phyloP scores from a whole-genome alignment of 1,284 basidiomycete species.

The Ceratobasidium sp. region DNA sequence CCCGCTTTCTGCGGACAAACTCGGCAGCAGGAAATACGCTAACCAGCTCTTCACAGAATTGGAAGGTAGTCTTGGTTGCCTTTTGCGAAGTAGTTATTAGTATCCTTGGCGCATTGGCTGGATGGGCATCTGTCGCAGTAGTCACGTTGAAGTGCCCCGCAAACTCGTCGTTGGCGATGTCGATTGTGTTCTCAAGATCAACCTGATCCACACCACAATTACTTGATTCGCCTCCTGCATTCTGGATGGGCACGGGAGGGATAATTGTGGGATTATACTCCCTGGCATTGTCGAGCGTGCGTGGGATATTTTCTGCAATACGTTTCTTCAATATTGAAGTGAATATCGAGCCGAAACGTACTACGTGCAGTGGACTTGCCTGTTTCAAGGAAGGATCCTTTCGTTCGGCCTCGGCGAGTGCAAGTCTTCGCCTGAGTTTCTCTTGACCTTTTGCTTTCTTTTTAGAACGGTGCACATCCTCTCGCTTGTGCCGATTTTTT shows the following conservation, averaged over 20 bases:
- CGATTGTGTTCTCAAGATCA: constrained; percentile 66
- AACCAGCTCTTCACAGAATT: constrained; percentile 90
- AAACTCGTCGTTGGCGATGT: constrained; percentile 75
- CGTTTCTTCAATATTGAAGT: constrained; percentile 66
- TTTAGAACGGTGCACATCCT: constrained; percentile 73
- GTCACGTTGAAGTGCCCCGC: constrained; percentile 66
- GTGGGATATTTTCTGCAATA: constrained; percentile 81
- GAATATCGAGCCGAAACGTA: not conserved
- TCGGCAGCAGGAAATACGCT: constrained; percentile 95
- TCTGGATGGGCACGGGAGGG: constrained; percentile 59
- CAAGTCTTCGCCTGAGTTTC: constrained; percentile 82
- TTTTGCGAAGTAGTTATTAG: constrained; percentile 91
- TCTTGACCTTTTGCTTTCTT: constrained; percentile 81
- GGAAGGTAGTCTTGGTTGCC: constrained; percentile 81
- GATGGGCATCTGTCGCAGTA: constrained; percentile 61
- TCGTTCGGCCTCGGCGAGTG: constrained; percentile 72
- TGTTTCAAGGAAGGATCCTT: constrained; percentile 74
- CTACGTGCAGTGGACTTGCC: constrained; percentile 56
- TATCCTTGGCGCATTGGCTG: constrained; percentile 77
- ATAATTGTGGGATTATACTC: constrained; percentile 87
- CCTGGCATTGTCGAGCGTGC: constrained; percentile 92
- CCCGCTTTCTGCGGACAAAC: constrained; percentile 88
- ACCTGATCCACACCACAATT: constrained; percentile 43
- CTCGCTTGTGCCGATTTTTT: constrained; percentile 84
- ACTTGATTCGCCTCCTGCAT: constrained; percentile 47